Evolutionary conservation across 2,329 filamentous ascomycete species (phyloP).

Genomic region (Chaetomiaceae sp.): DNA sequence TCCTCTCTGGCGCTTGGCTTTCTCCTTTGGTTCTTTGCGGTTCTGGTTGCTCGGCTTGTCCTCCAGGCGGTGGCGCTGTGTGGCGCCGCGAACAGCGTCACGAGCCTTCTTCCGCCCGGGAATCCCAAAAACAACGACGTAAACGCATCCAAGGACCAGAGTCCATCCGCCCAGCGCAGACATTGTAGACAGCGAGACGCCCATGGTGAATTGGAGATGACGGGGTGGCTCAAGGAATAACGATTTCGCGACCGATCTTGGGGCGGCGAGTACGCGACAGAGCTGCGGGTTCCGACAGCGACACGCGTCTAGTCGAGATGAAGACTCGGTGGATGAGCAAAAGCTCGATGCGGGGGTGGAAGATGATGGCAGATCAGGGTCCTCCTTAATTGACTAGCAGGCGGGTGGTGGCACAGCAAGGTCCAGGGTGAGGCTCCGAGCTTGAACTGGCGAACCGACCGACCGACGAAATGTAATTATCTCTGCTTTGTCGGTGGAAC

Average conservation of each 20-base stretch:
- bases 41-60: constrained; percentile 34
- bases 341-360: constrained; percentile 14
- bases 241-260: constrained; percentile 1
- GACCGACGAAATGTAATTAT: background rate
- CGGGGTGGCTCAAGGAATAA: background rate
- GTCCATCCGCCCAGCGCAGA: constrained; percentile 35
- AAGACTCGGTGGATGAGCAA: background rate
- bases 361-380: constrained; percentile 14
- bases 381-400: constrained; percentile 9
- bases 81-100: constrained; percentile 20
- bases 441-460: background rate
- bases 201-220: constrained; percentile 29
- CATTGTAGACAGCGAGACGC: constrained; percentile 34
- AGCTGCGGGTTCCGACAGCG: constrained; percentile 4
- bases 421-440: constrained; percentile 8
- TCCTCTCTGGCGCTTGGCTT: constrained; percentile 37
- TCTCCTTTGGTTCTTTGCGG: constrained; percentile 35
- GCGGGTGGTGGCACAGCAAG: constrained; percentile 14
- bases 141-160: constrained; percentile 27
- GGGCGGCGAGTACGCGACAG: constrained; percentile 3
- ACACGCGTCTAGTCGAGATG: constrained; percentile 1
- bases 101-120: constrained; percentile 26
- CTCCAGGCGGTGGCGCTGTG: constrained; percentile 29
- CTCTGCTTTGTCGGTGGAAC: background rate
- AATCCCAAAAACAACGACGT: constrained; percentile 25